These are phyloP conservation scores for Pythium aquatile DNA, from an alignment of 352 stramenopile species.

Conservation along the genomic window DNA sequence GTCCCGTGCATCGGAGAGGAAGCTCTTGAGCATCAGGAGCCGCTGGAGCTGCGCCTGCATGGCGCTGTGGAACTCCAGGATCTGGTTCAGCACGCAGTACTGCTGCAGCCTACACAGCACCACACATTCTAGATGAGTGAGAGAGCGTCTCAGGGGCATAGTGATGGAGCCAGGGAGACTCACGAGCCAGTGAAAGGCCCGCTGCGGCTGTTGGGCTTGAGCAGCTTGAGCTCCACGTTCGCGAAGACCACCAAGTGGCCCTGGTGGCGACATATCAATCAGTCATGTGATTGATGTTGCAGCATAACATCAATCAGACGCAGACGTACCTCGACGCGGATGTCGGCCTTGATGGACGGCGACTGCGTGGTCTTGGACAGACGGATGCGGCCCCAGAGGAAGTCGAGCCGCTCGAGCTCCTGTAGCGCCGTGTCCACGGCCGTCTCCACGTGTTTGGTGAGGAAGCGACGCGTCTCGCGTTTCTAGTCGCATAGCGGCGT, in stretches of 20 bases:
- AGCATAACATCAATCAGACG: neutral
- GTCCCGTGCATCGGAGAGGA: slow-evolving; percentile 41
- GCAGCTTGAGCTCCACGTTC: slow-evolving; percentile 69
- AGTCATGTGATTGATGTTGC: neutral
- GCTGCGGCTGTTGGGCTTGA: slow-evolving; percentile 50
- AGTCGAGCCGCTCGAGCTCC: slow-evolving; percentile 79
- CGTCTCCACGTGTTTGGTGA: slow-evolving; percentile 57
- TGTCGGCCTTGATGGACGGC: slow-evolving; percentile 58
- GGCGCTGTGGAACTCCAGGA: slow-evolving; percentile 78
- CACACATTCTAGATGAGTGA: neutral
- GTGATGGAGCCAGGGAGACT: slow-evolving; percentile 6
- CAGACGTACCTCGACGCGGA: slow-evolving; percentile 58
- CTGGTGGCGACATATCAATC: slow-evolving; percentile 24
- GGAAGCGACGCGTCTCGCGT: slow-evolving; percentile 53
- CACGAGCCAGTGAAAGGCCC: slow-evolving; percentile 48
- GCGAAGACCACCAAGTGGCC: slow-evolving; percentile 74
- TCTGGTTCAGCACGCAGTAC: slow-evolving; percentile 83
- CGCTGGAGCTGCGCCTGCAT: slow-evolving; percentile 55
- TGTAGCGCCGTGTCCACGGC: slow-evolving; percentile 48
- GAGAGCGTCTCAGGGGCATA: neutral
- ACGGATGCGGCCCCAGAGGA: slow-evolving; percentile 79
- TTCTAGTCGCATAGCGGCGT: slow-evolving; percentile 32
- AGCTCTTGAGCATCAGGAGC: slow-evolving; percentile 50
- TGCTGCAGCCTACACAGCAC: slow-evolving; percentile 51
- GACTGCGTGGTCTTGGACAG: slow-evolving; percentile 46